These are phyloP conservation scores for Ophiostoma fasciatum DNA, from an alignment of 2,329 filamentous ascomycete species.

Conservation along the genomic window DNA sequence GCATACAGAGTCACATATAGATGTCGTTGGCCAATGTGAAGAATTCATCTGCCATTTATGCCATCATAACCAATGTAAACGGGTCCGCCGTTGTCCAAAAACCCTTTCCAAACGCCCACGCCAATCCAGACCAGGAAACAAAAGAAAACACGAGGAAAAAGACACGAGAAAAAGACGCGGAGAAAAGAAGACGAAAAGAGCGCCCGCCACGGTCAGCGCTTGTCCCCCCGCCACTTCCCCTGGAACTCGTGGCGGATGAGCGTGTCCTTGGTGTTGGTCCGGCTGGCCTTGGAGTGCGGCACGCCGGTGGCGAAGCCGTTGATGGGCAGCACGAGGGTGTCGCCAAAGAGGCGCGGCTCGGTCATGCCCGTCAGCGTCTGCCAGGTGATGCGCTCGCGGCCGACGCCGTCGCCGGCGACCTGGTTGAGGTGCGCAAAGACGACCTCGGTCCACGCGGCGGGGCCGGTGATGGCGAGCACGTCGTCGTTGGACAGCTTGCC, in stretches of 20 bases:
- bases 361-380: slow-evolving; percentile 9
- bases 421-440: slow-evolving; percentile 16
- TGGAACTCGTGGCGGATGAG: slow-evolving; percentile 9
- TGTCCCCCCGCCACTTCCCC: slow-evolving; percentile 10
- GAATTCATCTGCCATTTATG: too few relatives aligned
- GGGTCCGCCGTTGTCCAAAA: too few relatives aligned
- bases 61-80: too few relatives aligned
- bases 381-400: slow-evolving; percentile 8
- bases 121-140: background rate
- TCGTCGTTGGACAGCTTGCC: slow-evolving; percentile 12
- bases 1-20: too few relatives aligned
- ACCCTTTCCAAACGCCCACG: too few relatives aligned
- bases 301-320: slow-evolving; percentile 13
- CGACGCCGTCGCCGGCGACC: slow-evolving; percentile 9
- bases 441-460: slow-evolving; percentile 19
- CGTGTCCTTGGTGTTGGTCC: background rate
- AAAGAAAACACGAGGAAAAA: background rate
- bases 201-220: too few relatives aligned
- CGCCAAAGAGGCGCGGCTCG: slow-evolving; percentile 12
- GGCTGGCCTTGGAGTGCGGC: slow-evolving; percentile 11
- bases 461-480: slow-evolving; percentile 18
- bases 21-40: too few relatives aligned
- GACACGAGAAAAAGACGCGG: too few relatives aligned
- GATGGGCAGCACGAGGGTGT: slow-evolving; percentile 13
- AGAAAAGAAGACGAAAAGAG: too few relatives aligned